phyloP scores from a whole-genome alignment of 177 flowering plant species.

The Vitis hybrid region DNA sequence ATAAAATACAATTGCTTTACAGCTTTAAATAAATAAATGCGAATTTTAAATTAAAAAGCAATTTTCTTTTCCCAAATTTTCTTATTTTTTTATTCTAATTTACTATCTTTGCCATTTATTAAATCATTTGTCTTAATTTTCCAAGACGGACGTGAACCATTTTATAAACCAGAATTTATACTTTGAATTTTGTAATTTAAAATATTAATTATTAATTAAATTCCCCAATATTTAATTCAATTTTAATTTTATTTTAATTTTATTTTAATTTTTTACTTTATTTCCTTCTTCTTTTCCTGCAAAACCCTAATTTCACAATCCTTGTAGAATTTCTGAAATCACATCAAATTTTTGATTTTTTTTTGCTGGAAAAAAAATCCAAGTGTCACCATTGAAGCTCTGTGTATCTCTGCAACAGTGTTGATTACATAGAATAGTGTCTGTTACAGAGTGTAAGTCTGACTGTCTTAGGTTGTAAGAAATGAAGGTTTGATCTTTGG shows the following conservation, averaged over 20 bases:
- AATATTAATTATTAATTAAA: slow-evolving; percentile 21
- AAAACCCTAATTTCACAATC: slow-evolving; percentile 51
- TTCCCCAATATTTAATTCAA: slow-evolving; percentile 32
- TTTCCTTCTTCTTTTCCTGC: slow-evolving; percentile 18
- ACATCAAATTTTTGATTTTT: slow-evolving; percentile 9
- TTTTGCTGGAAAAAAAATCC: slow-evolving; percentile 13
- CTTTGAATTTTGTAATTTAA: slow-evolving; percentile 27
- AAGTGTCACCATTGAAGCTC: slow-evolving; percentile 17
- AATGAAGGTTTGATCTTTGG: slow-evolving; percentile 6
- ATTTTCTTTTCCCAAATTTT: slow-evolving; percentile 17
- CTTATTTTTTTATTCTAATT: slow-evolving; percentile 8
- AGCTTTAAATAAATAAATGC: slow-evolving; percentile 21
- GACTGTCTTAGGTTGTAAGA: slow-evolving; percentile 1
- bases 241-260: slow-evolving; percentile 8
- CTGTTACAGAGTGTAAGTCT: slow-evolving; percentile 14
- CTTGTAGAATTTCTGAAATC: slow-evolving; percentile 15
- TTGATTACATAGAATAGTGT: slow-evolving; percentile 8
- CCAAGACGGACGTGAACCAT: slow-evolving; percentile 39
- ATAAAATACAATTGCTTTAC: slow-evolving; percentile 29
- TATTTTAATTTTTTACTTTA: slow-evolving; percentile 12
- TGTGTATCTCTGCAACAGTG: slow-evolving; percentile 32
- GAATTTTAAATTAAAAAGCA: slow-evolving; percentile 11
- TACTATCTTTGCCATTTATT: slow-evolving; percentile 20
- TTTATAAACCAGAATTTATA: slow-evolving; percentile 37
- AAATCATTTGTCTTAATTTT: slow-evolving; percentile 33